Percentiles rank a stretch among this genome's conserved stretches.
Evolutionary conservation across 2,329 filamentous ascomycete genomes (phyloP).

Genomic region (Fusarium sp.): DNA sequence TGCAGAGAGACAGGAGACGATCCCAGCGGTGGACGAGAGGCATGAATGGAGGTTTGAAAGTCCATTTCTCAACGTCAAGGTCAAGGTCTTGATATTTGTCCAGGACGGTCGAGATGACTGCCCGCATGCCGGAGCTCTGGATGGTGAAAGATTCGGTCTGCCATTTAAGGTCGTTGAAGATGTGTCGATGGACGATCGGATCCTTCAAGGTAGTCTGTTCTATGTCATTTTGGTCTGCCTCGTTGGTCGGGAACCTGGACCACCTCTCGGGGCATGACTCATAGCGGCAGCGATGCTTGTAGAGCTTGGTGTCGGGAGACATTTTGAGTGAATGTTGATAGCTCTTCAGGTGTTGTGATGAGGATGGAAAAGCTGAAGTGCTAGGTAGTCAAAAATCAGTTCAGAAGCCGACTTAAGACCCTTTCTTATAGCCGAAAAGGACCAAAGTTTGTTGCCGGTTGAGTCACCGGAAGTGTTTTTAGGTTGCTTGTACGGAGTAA

Average conservation of each 20-base stretch:
- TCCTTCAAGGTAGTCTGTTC: not conserved
- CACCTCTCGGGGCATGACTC: not conserved
- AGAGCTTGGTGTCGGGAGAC: not conserved
- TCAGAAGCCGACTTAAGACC: not conserved
- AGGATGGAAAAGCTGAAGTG: not conserved
- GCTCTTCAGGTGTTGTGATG: not conserved
- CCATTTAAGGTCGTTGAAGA: not conserved
- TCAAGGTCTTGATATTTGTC: constrained; percentile 16
- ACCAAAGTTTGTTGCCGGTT: not conserved
- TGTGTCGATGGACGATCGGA: constrained; percentile 9
- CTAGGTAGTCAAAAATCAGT: not conserved
- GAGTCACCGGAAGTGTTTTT: not conserved
- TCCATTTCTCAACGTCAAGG: constrained; percentile 9
- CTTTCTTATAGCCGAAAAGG: not conserved
- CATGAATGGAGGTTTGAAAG: constrained; percentile 9
- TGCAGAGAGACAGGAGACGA: not conserved
- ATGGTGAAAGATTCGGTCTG: constrained; percentile 10
- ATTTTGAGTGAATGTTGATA: not conserved
- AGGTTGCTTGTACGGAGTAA: not conserved
- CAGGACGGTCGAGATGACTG: not conserved
- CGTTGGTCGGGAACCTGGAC: not conserved
- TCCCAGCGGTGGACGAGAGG: constrained; percentile 24
- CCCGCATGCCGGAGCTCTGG: constrained; percentile 5
- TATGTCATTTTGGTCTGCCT: not conserved
- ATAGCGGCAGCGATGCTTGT: not conserved